These are phyloP conservation scores for Rutidosis leptorrhynchoides DNA, from an alignment of 129 eudicot genomes.

Conservation along the genomic window DNA sequence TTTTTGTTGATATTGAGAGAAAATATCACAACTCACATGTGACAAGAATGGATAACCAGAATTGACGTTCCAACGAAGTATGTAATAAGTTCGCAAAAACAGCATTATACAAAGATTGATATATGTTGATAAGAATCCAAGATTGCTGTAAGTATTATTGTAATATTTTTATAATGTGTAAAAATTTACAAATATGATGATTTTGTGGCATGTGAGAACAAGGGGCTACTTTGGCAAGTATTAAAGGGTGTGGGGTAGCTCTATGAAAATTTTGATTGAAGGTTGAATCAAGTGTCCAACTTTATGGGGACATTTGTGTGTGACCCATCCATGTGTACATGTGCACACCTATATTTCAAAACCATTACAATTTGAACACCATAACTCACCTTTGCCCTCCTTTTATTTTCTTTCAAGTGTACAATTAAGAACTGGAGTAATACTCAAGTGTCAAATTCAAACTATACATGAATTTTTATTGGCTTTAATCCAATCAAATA, in stretches of 20 bases:
- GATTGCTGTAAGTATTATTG: not conserved
- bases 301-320: slow-evolving; percentile 38
- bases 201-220: slow-evolving; percentile 27
- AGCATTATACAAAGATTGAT: not conserved
- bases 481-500: not conserved
- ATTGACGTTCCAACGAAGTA: not conserved
- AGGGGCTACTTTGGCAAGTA: slow-evolving; percentile 36
- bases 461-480: no score
- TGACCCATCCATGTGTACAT: slow-evolving; percentile 44
- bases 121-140: not conserved
- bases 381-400: slow-evolving; percentile 8
- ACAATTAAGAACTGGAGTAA: not conserved
- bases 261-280: slow-evolving; percentile 31
- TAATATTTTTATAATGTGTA: not conserved
- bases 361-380: slow-evolving; percentile 29
- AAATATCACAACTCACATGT: not conserved
- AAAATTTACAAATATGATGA: slow-evolving; percentile 12
- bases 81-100: not conserved
- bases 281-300: slow-evolving; percentile 37
- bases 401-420: not conserved
- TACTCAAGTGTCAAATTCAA: not conserved
- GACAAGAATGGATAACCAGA: not conserved
- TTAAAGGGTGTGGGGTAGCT: slow-evolving; percentile 36
- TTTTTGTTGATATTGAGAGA: not conserved
- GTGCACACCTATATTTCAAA: slow-evolving; percentile 35